Percentiles rank a stretch among this genome's conserved stretches.
Conservation (phyloP, 257 asterid genomes). For the Penstemon davidsonii region DNA sequence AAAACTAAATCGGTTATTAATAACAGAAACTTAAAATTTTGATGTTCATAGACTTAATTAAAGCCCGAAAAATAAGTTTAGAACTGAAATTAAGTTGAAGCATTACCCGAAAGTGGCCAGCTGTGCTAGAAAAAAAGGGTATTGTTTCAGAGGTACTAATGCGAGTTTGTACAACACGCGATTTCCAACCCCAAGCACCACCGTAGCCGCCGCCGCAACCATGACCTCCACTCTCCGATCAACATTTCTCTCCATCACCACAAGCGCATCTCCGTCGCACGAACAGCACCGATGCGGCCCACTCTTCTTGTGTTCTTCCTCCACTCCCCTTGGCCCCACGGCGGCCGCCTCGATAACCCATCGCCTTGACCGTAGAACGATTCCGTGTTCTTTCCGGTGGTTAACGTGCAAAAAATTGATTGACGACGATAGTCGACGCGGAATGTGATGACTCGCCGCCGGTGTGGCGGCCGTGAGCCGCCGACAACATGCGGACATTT, state of each 20-base stretch:
- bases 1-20: too few species aligned
- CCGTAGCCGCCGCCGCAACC: slow-evolving; percentile 74
- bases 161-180: slow-evolving; percentile 94
- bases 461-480: slow-evolving; percentile 23
- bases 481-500: slow-evolving; percentile 40
- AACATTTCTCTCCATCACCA: slow-evolving; percentile 24
- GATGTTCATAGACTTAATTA: background rate
- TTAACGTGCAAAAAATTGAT: slow-evolving; percentile 29
- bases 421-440: slow-evolving; percentile 25
- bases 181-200: slow-evolving; percentile 88
- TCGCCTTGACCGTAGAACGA: slow-evolving; percentile 30
- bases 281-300: slow-evolving; percentile 35
- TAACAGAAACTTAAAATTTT: background rate
- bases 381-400: background rate
- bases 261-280: slow-evolving; percentile 41
- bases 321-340: slow-evolving; percentile 24
- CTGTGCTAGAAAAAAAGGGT: slow-evolving; percentile 95
- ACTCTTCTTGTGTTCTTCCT: slow-evolving; percentile 30
- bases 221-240: slow-evolving; percentile 59
- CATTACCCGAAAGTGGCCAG: slow-evolving; percentile 90
- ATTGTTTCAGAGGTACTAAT: slow-evolving; percentile 77
- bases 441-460: slow-evolving; percentile 32
- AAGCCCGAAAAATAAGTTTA: background rate
- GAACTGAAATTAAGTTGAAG: background rate
- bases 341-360: slow-evolving; percentile 40